Evolutionary conservation across 352 stramenopile genomes (phyloP), one percentile per base, ranked within the genome.

Genomic region (Phytophthora hibernalis): DNA sequence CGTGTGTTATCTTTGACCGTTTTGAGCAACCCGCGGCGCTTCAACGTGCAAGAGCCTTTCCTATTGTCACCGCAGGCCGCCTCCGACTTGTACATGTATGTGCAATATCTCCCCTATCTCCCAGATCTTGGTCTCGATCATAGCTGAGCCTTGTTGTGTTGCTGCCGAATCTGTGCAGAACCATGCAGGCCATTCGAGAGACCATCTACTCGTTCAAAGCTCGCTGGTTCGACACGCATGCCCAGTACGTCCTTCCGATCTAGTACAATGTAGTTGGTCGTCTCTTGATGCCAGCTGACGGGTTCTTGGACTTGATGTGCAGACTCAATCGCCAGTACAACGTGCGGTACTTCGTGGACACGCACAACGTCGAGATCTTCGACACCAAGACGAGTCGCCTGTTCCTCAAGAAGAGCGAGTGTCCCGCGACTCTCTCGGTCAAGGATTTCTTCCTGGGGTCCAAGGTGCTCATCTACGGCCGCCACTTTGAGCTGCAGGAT

Each of bases 331-430:
- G 85, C 18, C 84, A 89, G 21, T 94, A 87, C 75, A 82, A 86
- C 54, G 73, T 94, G 47, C 83, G 85, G 28, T 96, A 95, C 72
- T 97, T 90, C 58, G 65, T 82, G 22, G 82, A 95, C 42, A 80
- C 76, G 48, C 71, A 94, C 73, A 78, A 94, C 50, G 76, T 95
- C 45, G 90, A 97, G 77, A 96, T 97, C 73, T 89, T 94, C 62
- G 90, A 97, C 64, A 76, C 84, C 26, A 96, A 95, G 70, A 92
- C 78, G 10, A 93, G 89, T 68, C 88, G 93, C 42, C 79, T 93
- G 10, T 98, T 98, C 68, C 83, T 98, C 13, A 97, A 97, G 64
- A 96, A 95, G 61, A 96, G 87, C 30, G 91, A 96, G 57, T 86
- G 90, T 43, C 88, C 89, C 2, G 33, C 75, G 6, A 73, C 85